Evolutionary conservation across 257 asterid species (phyloP), one percentile per base, ranked within the genome.

Genomic region (Ehretia macrophylla): DNA sequence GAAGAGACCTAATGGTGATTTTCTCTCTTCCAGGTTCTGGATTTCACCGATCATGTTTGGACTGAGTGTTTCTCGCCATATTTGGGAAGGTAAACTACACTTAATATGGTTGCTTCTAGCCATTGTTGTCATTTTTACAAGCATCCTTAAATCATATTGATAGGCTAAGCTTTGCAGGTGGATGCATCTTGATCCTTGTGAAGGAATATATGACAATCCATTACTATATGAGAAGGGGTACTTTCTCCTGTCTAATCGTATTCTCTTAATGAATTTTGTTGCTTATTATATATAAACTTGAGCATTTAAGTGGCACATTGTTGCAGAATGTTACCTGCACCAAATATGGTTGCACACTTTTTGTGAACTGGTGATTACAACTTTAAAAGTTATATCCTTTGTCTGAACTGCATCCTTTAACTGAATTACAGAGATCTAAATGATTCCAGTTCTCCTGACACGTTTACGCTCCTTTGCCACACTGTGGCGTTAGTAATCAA

Each of bases 101-200:
- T 53, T 63, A 53, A 42, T 56, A 64, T 51, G 44, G 40, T 67
- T 71, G 61, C 66, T 54, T 23, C 77, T 60, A 54, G 32, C 27
- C 42, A 47, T n/a, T 49, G 14, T 44, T 66, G 42, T 48, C 14
- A 72, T 37, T 51, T 32, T 16, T 32, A 39, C 59, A 65, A 72
- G 64, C 51, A 32, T 62, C 42, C 64, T 27, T 52, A 59, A 66
- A 55, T 14, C 32, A 37, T 59, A 40, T 50, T 72, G 44, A 52
- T 69, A 56, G 35, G 61, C 55, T 63, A 73, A 20, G 35, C 49
- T 66, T n/a, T 81, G 76, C 94, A 92, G 98, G 77, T 92, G 98
- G 98, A 84, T 92, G 90, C 98, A 92, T 73, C 95, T 92, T 67
- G 98, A 92, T 78, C 95, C 98, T 32, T 92, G 98, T 72, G 98